These are phyloP conservation scores for Backusella tuberculispora DNA, from an alignment of 192 early-diverging fungal species.

Conservation along the genomic window DNA sequence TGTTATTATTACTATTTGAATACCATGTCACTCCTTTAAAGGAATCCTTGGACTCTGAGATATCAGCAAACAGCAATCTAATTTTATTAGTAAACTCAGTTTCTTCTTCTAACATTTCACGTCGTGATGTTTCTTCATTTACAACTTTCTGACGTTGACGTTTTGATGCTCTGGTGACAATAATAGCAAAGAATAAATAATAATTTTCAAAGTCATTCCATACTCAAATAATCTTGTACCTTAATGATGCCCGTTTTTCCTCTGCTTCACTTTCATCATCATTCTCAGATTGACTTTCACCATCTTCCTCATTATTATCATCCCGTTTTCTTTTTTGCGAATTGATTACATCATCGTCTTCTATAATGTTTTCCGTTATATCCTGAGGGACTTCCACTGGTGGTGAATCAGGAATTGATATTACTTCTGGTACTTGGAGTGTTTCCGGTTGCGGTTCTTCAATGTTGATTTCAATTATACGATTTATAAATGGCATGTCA, in stretches of 20 bases:
- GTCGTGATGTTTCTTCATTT: conserved; percentile 32
- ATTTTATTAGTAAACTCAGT: conserved; percentile 24
- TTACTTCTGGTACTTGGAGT: neutral
- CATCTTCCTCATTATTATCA: conserved; percentile 14
- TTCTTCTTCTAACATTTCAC: conserved; percentile 39
- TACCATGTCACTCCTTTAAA: neutral
- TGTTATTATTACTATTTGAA: neutral
- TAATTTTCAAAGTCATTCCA: neutral
- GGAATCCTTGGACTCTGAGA: neutral
- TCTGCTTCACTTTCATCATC: conserved; percentile 36
- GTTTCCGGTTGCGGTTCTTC: neutral
- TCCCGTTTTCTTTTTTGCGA: neutral
- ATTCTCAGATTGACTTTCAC: conserved; percentile 26
- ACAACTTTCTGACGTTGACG: conserved; percentile 39
- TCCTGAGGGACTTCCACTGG: neutral
- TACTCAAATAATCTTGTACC: conserved; percentile 25
- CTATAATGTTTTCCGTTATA: neutral
- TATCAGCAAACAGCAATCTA: conserved; percentile 15
- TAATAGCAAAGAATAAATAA: neutral
- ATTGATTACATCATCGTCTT: neutral
- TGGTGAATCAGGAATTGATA: neutral
- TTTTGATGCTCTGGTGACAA: conserved; percentile 39
- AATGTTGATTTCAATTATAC: neutral
- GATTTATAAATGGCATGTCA: neutral
- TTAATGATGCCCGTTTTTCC: conserved; percentile 36